A percentile compares a stretch with the other conserved stretches of the same genome.
phyloP scores from a whole-genome alignment of 202 grass and related monocot species.

The Cymbopogon flexuosus region DNA sequence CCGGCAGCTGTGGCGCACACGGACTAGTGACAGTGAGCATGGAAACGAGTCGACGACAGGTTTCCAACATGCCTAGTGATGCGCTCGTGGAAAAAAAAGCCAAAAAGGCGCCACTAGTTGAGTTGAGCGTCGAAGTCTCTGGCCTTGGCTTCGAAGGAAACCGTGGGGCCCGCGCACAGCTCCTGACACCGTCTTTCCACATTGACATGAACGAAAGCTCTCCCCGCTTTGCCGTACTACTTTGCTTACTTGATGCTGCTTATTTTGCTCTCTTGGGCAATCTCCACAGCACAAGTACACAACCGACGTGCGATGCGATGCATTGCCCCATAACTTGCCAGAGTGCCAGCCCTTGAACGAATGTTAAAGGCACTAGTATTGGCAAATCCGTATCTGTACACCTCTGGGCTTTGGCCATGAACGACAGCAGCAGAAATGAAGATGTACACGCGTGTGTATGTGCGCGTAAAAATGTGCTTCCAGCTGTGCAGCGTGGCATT shows the following conservation, averaged over 20 bases:
- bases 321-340: too few species aligned
- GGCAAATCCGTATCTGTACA: not conserved
- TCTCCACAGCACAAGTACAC: not conserved
- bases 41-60: not conserved
- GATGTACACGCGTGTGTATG: not conserved
- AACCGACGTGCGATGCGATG: not conserved
- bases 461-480: not conserved
- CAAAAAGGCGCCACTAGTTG: not conserved
- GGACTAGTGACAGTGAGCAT: too few species aligned
- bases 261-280: not conserved
- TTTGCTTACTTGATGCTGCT: conserved; percentile 13
- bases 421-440: not conserved
- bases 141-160: conserved; percentile 24
- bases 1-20: too few species aligned
- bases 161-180: not conserved
- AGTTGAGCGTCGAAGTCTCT: not conserved
- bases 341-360: not conserved
- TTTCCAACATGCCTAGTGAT: not conserved
- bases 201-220: not conserved
- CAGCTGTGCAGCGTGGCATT: not conserved
- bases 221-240: not conserved
- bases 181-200: not conserved
- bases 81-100: too few species aligned
- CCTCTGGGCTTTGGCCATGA: not conserved
- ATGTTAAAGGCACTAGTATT: not conserved